Percentiles rank a stretch among this genome's conserved stretches.
These are phyloP conservation scores for Sporothrix dimorphospora DNA, from an alignment of 2,329 filamentous ascomycete species.

Conservation along the genomic window DNA sequence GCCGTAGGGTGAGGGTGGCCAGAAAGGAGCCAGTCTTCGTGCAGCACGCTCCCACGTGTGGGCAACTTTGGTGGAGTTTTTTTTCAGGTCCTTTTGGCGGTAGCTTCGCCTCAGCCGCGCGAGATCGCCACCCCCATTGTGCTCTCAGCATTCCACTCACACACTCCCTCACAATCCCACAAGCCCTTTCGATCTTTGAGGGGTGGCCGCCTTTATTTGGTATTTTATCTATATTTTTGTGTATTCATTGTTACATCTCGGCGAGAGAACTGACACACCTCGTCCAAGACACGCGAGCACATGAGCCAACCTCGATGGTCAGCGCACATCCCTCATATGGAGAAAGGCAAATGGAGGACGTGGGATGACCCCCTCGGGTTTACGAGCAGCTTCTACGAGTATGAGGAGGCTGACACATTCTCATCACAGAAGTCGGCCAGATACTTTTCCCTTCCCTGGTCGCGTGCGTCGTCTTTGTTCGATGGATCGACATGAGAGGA, in stretches of 20 bases:
- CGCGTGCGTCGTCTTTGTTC: background rate
- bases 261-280: background rate
- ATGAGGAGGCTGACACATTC: background rate
- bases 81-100: background rate
- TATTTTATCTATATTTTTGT: background rate
- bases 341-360: background rate
- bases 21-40: conserved; percentile 29
- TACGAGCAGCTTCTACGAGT: background rate
- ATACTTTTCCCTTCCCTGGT: background rate
- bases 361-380: background rate
- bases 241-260: background rate
- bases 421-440: background rate
- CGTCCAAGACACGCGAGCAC: conserved; percentile 19
- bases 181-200: background rate
- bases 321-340: background rate
- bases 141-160: background rate
- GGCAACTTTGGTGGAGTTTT: background rate
- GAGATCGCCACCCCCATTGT: conserved; percentile 20
- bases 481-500: background rate
- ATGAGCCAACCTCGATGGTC: conserved; percentile 19
- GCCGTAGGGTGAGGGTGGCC: background rate
- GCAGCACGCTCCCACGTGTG: conserved; percentile 33
- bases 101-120: conserved; percentile 9
- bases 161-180: no score
- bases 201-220: background rate